These are phyloP conservation scores for Oryza glumipatula DNA, from an alignment of 176 grass and related monocot species.

Conservation along the genomic window DNA sequence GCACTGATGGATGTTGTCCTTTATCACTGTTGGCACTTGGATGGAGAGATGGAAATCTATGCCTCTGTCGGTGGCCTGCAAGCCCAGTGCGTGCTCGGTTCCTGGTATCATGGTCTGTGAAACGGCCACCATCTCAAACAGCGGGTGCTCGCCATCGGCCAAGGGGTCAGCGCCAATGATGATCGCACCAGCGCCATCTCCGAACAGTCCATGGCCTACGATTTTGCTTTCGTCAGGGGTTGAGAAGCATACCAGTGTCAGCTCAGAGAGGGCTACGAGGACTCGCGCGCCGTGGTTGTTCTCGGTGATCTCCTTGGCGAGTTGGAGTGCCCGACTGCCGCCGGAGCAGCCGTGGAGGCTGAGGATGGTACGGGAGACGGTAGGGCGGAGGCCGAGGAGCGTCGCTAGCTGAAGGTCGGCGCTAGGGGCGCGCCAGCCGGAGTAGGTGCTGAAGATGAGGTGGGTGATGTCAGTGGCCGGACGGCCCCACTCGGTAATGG, in stretches of 20 bases:
- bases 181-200: slow-evolving; percentile 48
- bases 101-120: too few species aligned
- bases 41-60: too few species aligned
- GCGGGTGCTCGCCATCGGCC: too few species aligned
- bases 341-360: slow-evolving; percentile 54
- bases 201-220: slow-evolving; percentile 48
- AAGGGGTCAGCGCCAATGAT: not conserved
- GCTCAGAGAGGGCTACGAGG: slow-evolving; percentile 54
- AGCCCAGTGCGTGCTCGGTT: too few species aligned
- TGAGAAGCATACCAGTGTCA: slow-evolving; percentile 45
- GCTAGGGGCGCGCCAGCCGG: too few species aligned
- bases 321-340: slow-evolving; percentile 35
- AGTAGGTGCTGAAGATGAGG: too few species aligned
- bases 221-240: slow-evolving; percentile 45
- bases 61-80: too few species aligned
- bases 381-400: not conserved
- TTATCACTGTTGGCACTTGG: slow-evolving; percentile 30
- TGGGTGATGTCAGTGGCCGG: too few species aligned
- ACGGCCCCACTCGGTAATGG: too few species aligned
- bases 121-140: too few species aligned
- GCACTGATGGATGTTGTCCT: slow-evolving; percentile 50
- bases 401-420: too few species aligned
- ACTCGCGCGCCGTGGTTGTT: slow-evolving; percentile 56
- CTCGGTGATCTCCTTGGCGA: slow-evolving; percentile 70
- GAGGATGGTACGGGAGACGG: slow-evolving; percentile 36